Percentiles rank a stretch among this genome's conserved stretches.
Evolutionary conservation across 1,284 basidiomycete species (phyloP).

Genomic region (Phellopilus nigrolimitatus): DNA sequence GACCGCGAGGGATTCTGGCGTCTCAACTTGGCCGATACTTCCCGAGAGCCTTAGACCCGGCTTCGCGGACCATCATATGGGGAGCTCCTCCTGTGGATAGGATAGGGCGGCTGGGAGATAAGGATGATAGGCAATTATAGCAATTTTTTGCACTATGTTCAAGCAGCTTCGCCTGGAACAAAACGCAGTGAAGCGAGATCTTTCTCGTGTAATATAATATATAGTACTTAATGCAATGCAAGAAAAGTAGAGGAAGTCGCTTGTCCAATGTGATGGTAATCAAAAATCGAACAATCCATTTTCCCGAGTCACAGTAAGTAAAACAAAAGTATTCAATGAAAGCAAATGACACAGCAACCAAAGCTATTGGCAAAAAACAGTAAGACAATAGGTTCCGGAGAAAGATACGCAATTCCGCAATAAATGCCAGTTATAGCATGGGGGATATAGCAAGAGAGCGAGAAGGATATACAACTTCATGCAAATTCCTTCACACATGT

Average conservation of each 20-base stretch:
- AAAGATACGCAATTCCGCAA: too few species aligned
- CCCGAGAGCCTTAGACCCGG: slow-evolving; percentile 53
- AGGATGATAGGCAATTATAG: slow-evolving; percentile 4
- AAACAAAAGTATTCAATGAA: background rate
- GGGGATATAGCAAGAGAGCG: too few species aligned
- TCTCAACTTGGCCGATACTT: slow-evolving; percentile 40
- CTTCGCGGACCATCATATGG: slow-evolving; percentile 57
- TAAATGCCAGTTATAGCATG: too few species aligned
- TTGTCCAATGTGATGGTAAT: too few species aligned
- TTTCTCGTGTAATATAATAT: background rate
- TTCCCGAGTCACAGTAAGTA: too few species aligned
- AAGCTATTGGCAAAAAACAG: too few species aligned
- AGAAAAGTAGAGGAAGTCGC: too few species aligned
- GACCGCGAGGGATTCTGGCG: slow-evolving; percentile 40
- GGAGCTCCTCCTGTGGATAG: slow-evolving; percentile 65
- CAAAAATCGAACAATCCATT: too few species aligned
- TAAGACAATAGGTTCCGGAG: too few species aligned
- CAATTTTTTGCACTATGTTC: background rate
- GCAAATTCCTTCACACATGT: slow-evolving; percentile 3
- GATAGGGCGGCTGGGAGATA: slow-evolving; percentile 37
- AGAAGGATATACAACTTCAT: background rate
- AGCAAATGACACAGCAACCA: background rate
- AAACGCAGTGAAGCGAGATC: background rate
- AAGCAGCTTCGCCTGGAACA: background rate
- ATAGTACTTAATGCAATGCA: too few species aligned